These are phyloP conservation scores for Apiospora saccharicola DNA, from an alignment of 2,329 filamentous ascomycete genomes.

Conservation along the genomic window DNA sequence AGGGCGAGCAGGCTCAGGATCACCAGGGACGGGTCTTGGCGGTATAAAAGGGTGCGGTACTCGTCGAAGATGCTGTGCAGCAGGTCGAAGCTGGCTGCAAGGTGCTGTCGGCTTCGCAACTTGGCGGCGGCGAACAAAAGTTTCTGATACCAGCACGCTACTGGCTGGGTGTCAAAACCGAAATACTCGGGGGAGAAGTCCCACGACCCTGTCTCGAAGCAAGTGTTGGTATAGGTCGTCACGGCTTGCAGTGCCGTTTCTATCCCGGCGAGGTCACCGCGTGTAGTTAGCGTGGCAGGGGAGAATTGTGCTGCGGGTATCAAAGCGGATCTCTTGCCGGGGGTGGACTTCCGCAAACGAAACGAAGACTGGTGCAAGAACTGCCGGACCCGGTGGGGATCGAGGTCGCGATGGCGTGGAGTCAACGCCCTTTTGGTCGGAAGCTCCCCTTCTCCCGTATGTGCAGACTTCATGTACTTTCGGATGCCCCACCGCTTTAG, in stretches of 20 bases:
- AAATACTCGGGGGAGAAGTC: not conserved
- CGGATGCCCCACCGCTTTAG: conserved; percentile 14
- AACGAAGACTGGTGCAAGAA: conserved; percentile 10
- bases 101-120: not conserved
- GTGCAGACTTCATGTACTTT: conserved; percentile 16
- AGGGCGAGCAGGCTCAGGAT: not conserved
- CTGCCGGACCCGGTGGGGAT: conserved; percentile 5
- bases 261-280: not conserved
- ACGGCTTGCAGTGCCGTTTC: not conserved
- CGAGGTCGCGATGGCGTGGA: conserved; percentile 10
- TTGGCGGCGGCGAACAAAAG: conserved; percentile 15
- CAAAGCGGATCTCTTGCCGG: not conserved
- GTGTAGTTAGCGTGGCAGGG: not conserved
- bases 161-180: conserved; percentile 5
- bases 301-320: not conserved
- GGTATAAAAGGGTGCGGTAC: not conserved
- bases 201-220: conserved; percentile 6
- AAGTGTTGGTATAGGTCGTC: not conserved
- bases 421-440: not conserved
- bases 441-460: not conserved
- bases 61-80: conserved; percentile 2
- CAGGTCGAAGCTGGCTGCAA: not conserved
- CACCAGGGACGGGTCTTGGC: not conserved
- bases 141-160: conserved; percentile 1
- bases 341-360: not conserved